Conservation (phyloP, 2,329 filamentous ascomycete genomes). For the Juglanconis sp. region DNA sequence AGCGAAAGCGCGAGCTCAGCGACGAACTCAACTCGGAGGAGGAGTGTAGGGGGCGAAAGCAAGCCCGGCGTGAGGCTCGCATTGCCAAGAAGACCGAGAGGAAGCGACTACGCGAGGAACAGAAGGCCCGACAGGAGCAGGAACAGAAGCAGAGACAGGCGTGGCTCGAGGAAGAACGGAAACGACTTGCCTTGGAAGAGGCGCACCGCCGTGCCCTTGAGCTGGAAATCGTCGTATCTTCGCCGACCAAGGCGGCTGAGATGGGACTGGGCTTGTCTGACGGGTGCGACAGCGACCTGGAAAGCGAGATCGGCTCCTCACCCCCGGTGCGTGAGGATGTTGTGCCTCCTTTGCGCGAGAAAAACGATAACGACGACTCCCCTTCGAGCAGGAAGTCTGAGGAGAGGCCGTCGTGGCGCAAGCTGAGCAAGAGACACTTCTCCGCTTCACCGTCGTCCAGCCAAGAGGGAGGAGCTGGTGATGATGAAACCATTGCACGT, state of each 20-base stretch:
- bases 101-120: background rate
- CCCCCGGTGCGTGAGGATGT: background rate
- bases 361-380: slow-evolving; percentile 5
- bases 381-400: background rate
- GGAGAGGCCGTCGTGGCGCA: background rate
- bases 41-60: background rate
- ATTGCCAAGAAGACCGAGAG: background rate
- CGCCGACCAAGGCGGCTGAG: slow-evolving; percentile 3
- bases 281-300: background rate
- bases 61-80: background rate
- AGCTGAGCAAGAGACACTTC: slow-evolving; percentile 3
- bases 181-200: slow-evolving; percentile 6
- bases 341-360: background rate
- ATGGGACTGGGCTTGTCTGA: background rate
- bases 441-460: background rate
- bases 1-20: slow-evolving; percentile 1
- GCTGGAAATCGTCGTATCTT: slow-evolving; percentile 11
- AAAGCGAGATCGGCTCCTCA: background rate
- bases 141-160: background rate
- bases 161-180: slow-evolving; percentile 2
- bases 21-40: background rate
- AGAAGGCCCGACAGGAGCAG: background rate
- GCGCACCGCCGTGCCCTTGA: slow-evolving; percentile 13
- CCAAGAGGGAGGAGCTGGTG: background rate
- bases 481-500: no score